Evolutionary conservation across 73 alveolate species (phyloP).

Genomic region (Paramecium octaurelia): DNA sequence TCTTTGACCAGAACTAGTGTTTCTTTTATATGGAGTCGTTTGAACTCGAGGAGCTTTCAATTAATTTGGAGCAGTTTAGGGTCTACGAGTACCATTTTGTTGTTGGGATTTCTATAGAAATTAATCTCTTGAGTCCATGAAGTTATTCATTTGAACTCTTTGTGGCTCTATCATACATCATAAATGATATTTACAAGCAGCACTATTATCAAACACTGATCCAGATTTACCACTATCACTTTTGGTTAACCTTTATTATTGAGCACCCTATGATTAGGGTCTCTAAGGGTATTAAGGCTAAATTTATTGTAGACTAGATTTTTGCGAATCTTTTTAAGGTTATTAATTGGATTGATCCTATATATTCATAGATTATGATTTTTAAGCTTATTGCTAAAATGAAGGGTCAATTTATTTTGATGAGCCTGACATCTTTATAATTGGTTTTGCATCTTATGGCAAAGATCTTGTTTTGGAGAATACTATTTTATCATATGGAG

Average conservation of each 20-base stretch:
- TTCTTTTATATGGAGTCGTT: constrained; percentile 33
- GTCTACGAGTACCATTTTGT: not conserved
- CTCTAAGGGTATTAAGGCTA: not conserved
- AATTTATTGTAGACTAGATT: not conserved
- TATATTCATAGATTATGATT: not conserved
- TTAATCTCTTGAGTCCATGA: constrained; percentile 25
- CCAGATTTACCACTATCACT: constrained; percentile 4
- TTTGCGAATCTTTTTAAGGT: not conserved
- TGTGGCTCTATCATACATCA: not conserved
- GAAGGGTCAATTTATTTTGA: not conserved
- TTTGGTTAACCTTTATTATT: not conserved
- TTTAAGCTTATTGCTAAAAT: not conserved
- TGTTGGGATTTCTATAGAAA: not conserved
- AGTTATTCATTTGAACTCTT: not conserved
- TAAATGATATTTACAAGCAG: not conserved
- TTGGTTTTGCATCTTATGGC: not conserved
- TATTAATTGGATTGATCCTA: not conserved
- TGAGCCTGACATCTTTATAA: not conserved
- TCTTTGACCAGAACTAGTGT: not conserved
- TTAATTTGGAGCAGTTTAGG: constrained; percentile 42
- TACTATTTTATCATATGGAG: constrained; percentile 14
- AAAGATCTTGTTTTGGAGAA: not conserved
- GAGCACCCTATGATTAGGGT: not conserved
- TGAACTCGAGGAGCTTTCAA: constrained; percentile 16
- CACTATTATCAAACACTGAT: not conserved